Percentiles rank a stretch among this genome's conserved stretches.
These are phyloP conservation scores for Gossypium trilobum DNA, from an alignment of 441 rosid species.

Conservation along the genomic window DNA sequence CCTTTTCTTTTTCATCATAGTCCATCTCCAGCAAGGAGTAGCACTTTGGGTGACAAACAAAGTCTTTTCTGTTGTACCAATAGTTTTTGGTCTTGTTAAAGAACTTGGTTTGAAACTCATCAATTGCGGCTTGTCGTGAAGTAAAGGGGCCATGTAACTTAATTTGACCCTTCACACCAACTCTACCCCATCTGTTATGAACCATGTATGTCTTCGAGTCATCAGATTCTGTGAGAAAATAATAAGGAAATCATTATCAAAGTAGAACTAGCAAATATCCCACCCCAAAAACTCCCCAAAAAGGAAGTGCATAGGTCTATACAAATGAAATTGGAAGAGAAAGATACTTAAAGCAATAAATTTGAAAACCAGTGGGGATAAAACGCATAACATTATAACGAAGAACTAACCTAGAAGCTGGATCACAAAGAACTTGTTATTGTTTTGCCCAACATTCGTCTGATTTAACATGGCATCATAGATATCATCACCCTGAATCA, in stretches of 20 bases:
- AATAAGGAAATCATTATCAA: constrained; percentile 6
- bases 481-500: constrained; percentile 42
- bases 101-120: constrained; percentile 55
- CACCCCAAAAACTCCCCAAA: background rate
- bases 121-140: constrained; percentile 39
- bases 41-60: constrained; percentile 45
- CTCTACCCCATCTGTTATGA: constrained; percentile 62
- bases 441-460: constrained; percentile 51
- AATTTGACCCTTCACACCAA: constrained; percentile 66
- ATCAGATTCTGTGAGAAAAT: constrained; percentile 42
- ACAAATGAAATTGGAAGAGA: background rate
- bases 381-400: background rate
- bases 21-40: constrained; percentile 83
- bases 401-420: constrained; percentile 50
- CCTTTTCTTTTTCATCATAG: constrained; percentile 44
- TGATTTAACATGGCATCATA: constrained; percentile 65
- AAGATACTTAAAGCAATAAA: background rate
- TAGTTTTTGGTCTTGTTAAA: constrained; percentile 53
- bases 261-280: background rate
- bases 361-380: background rate
- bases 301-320: background rate
- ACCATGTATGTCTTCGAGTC: constrained; percentile 41
- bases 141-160: constrained; percentile 64
- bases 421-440: constrained; percentile 52
- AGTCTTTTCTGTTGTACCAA: constrained; percentile 52